These are phyloP conservation scores for Rhodocollybia butyracea DNA, from an alignment of 768 basidiomycete species.

Conservation along the genomic window DNA sequence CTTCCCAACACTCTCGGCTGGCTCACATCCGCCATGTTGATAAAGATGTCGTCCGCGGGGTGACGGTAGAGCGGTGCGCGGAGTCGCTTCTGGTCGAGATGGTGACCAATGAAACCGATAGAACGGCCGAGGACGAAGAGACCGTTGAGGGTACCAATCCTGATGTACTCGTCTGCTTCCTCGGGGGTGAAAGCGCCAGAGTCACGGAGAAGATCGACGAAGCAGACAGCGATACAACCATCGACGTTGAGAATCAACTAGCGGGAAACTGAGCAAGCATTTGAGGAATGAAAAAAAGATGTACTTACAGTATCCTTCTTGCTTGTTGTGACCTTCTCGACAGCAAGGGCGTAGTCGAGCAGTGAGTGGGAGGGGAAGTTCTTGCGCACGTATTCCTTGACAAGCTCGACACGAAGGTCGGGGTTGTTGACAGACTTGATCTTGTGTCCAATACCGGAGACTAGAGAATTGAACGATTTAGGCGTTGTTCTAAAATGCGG, in stretches of 20 bases:
- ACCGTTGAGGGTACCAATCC: conserved; percentile 93
- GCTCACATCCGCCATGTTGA: conserved; percentile 84
- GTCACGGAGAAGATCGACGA: conserved; percentile 91
- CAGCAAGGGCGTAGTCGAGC: conserved; percentile 92
- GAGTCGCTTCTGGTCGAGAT: conserved; percentile 94
- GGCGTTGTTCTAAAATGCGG: conserved; percentile 10
- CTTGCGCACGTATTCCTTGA: conserved; percentile 93
- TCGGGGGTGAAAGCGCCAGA: conserved; percentile 93
- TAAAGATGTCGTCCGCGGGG: conserved; percentile 94
- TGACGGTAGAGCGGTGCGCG: conserved; percentile 91
- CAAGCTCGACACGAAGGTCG: conserved; percentile 87
- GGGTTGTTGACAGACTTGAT: conserved; percentile 99
- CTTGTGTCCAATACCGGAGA: conserved; percentile 99
- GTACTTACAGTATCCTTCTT: conserved; percentile 91
- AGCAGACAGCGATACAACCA: conserved; percentile 93
- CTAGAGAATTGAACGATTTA: conserved; percentile 28
- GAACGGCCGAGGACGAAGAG: conserved; percentile 96
- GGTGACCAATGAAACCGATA: conserved; percentile 97
- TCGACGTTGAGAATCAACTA: conserved; percentile 95
- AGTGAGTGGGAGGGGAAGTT: conserved; percentile 94
- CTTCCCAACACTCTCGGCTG: conserved; percentile 77
- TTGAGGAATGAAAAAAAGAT: neutral
- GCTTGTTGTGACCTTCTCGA: conserved; percentile 94
- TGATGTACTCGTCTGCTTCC: conserved; percentile 97
- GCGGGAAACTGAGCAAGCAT: conserved; percentile 3